phyloP scores from a whole-genome alignment of 23 red algal genomes.

The Rhodosorus marinus region DNA sequence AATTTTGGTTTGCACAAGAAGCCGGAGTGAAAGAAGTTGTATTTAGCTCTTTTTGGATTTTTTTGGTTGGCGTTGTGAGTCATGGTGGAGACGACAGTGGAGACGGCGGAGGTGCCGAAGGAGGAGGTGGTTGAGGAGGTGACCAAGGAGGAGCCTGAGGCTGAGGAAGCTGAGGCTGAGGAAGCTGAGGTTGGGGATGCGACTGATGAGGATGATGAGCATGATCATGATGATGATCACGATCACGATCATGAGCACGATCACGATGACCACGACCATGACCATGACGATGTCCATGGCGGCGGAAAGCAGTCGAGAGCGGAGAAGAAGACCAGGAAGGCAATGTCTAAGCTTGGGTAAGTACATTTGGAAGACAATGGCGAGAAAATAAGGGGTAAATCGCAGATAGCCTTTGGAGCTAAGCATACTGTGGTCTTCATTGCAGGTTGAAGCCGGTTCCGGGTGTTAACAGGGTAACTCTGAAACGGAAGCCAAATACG shows the following conservation, averaged over 20 bases:
- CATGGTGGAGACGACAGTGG: constrained; percentile 4
- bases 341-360: constrained; percentile 86
- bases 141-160: not conserved
- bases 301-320: constrained; percentile 59
- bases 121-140: not conserved
- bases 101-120: not conserved
- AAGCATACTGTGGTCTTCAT: too few species aligned
- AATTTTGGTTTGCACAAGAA: too few species aligned
- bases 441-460: constrained; percentile 66
- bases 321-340: constrained; percentile 95
- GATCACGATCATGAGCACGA: not conserved
- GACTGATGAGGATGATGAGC: not conserved
- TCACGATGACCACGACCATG: not conserved
- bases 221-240: not conserved
- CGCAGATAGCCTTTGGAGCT: too few species aligned
- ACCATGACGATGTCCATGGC: constrained; percentile 15
- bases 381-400: too few species aligned
- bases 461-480: constrained; percentile 65
- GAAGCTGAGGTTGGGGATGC: not conserved
- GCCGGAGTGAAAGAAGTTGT: too few species aligned
- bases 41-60: too few species aligned
- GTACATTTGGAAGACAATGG: too few species aligned
- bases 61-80: too few species aligned
- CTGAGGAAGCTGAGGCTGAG: not conserved
- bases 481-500: constrained; percentile 81